Percentiles rank a stretch among this genome's conserved stretches.
Evolutionary conservation across 164 flowering plant genomes (phyloP).

Genomic region (Tetrastigma voinierianum): DNA sequence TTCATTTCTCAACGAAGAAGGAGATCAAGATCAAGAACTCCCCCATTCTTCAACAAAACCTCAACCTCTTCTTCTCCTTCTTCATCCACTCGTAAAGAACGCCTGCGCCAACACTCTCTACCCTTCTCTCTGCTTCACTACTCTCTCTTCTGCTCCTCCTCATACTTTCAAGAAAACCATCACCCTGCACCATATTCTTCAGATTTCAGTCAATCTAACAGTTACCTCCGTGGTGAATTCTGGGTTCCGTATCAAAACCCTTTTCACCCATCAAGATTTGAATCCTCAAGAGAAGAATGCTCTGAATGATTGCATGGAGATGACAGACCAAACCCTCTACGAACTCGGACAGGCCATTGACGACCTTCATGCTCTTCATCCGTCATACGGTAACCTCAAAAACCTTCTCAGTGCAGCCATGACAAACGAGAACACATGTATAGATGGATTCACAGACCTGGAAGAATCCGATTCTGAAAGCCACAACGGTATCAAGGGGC

Average conservation of each 20-base stretch:
- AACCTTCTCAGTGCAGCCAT: slow-evolving; percentile 52
- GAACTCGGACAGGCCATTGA: slow-evolving; percentile 32
- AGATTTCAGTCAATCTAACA: slow-evolving; percentile 23
- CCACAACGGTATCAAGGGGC: slow-evolving; percentile 19
- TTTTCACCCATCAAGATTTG: slow-evolving; percentile 20
- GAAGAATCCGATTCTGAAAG: slow-evolving; percentile 20
- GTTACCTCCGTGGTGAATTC: slow-evolving; percentile 1
- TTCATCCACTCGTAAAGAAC: slow-evolving; percentile 21
- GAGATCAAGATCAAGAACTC: background rate
- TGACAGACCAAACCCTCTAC: slow-evolving; percentile 43
- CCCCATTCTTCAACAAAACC: background rate
- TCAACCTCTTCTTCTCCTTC: too few relatives aligned
- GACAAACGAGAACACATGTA: slow-evolving; percentile 53
- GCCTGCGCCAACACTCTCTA: slow-evolving; percentile 37
- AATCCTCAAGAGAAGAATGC: slow-evolving; percentile 33
- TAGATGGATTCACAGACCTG: slow-evolving; percentile 37
- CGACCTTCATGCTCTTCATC: slow-evolving; percentile 13
- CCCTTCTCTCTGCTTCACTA: slow-evolving; percentile 31
- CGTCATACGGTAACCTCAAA: slow-evolving; percentile 34
- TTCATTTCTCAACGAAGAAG: background rate
- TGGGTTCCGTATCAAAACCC: background rate
- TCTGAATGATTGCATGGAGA: slow-evolving; percentile 39
- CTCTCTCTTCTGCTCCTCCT: slow-evolving; percentile 21
- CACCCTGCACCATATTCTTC: slow-evolving; percentile 24
- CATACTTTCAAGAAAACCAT: slow-evolving; percentile 12